Percentiles rank a stretch among this genome's conserved stretches.
phyloP scores from a whole-genome alignment of 2,329 filamentous ascomycete genomes.

The Aspergillus sclerotialis region DNA sequence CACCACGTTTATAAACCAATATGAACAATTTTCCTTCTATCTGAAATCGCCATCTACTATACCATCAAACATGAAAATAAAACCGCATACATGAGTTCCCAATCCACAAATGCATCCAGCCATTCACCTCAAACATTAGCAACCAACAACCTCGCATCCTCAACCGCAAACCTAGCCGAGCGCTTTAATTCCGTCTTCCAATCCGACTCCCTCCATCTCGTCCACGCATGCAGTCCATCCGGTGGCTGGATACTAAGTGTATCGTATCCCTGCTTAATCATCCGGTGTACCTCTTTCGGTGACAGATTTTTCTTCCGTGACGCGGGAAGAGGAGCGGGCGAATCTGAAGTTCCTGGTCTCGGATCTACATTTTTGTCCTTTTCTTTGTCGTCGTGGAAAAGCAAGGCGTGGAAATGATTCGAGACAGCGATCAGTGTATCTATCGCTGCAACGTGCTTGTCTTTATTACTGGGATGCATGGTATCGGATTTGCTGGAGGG shows the following conservation, averaged over 20 bases:
- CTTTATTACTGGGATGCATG: conserved; percentile 13
- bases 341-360: conserved; percentile 6
- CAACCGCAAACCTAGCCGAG: conserved; percentile 71
- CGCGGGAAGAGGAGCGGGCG: conserved; percentile 20
- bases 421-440: conserved; percentile 72
- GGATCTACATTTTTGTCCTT: too few species aligned
- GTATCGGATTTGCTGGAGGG: conserved; percentile 11
- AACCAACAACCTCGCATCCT: conserved; percentile 52
- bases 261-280: conserved; percentile 96
- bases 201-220: conserved; percentile 78
- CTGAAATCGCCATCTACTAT: too few species aligned
- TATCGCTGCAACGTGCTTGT: conserved; percentile 58
- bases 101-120: too few species aligned
- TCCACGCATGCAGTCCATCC: conserved; percentile 80
- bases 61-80: too few species aligned
- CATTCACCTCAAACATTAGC: conserved; percentile 12
- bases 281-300: conserved; percentile 73
- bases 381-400: conserved; percentile 50
- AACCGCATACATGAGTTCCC: too few species aligned
- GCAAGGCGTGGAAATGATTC: conserved; percentile 77
- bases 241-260: conserved; percentile 85
- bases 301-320: conserved; percentile 61
- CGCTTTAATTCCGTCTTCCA: conserved; percentile 80
- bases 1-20: too few species aligned
- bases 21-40: too few species aligned